These are phyloP conservation scores for Fusarium musae DNA, from an alignment of 2,329 filamentous ascomycete genomes.

Conservation along the genomic window DNA sequence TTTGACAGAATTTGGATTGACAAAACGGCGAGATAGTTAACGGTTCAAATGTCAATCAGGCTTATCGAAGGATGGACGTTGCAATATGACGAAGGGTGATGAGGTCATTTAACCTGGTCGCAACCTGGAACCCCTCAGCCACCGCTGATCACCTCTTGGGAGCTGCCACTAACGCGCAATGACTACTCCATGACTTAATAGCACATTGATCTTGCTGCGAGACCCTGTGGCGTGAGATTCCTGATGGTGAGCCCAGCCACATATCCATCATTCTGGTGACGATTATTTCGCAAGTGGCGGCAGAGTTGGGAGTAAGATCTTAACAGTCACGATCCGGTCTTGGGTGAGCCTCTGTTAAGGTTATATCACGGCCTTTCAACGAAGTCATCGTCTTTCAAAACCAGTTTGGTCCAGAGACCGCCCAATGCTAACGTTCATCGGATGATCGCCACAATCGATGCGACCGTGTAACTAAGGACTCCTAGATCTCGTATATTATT, in stretches of 20 bases:
- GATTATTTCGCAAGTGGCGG: background rate
- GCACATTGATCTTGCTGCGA: background rate
- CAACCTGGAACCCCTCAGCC: constrained; percentile 23
- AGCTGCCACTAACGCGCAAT: constrained; percentile 34
- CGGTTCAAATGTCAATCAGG: constrained; percentile 15
- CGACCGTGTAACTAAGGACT: background rate
- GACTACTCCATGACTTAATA: constrained; percentile 28
- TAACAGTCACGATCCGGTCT: background rate
- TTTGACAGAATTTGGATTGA: background rate
- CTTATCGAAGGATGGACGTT: constrained; percentile 10
- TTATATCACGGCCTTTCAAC: background rate
- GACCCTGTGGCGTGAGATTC: constrained; percentile 13
- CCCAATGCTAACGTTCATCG: background rate
- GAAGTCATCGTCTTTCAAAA: background rate
- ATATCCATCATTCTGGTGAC: background rate
- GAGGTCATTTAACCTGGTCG: constrained; percentile 24
- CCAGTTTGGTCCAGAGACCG: background rate
- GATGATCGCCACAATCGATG: background rate
- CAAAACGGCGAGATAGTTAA: background rate
- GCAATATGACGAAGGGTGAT: constrained; percentile 22
- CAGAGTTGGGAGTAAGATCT: background rate
- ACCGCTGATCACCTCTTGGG: constrained; percentile 19
- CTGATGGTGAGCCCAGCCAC: constrained; percentile 3
- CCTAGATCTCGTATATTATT: background rate
- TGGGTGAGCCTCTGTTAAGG: background rate